Percentiles rank a stretch among this genome's conserved stretches.
These are phyloP conservation scores for Biancaea sappan DNA, from an alignment of 306 rosid genomes.

Conservation along the genomic window DNA sequence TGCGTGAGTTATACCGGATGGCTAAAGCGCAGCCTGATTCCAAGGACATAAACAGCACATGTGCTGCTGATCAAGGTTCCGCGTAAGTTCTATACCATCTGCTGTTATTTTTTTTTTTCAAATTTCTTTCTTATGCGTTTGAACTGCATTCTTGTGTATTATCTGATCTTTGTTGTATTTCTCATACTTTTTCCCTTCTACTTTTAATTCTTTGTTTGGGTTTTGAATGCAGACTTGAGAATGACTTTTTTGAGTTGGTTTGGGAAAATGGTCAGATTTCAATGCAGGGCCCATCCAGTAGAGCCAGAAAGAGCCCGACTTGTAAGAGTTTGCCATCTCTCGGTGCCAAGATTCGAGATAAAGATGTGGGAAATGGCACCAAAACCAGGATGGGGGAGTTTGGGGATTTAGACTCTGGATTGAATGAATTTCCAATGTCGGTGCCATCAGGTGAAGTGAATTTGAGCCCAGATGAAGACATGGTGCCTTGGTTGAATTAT, in stretches of 20 bases:
- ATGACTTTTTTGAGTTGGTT: conserved; percentile 73
- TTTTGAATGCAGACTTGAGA: conserved; percentile 59
- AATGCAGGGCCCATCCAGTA: conserved; percentile 69
- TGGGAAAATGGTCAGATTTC: conserved; percentile 79
- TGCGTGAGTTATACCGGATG: conserved; percentile 65
- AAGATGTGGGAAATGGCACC: conserved; percentile 45
- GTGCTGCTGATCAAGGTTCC: conserved; percentile 39
- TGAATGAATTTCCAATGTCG: conserved; percentile 52
- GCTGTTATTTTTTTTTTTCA: background rate
- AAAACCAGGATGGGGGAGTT: conserved; percentile 51
- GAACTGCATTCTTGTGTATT: conserved; percentile 6
- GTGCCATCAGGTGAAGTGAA: conserved; percentile 56
- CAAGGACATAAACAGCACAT: conserved; percentile 44
- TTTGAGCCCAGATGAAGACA: conserved; percentile 59
- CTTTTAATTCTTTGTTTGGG: conserved; percentile 21
- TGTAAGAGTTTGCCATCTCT: conserved; percentile 47
- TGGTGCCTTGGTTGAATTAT: conserved; percentile 74
- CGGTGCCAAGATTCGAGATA: conserved; percentile 43
- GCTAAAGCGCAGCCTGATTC: conserved; percentile 54
- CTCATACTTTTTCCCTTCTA: background rate
- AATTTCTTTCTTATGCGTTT: background rate
- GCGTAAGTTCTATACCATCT: conserved; percentile 50
- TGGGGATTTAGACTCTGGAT: conserved; percentile 45
- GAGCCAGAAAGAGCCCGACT: conserved; percentile 51
- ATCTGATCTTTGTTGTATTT: conserved; percentile 25